Percentiles rank a stretch among this genome's conserved stretches.
Conservation (phyloP, 2,329 filamentous ascomycete species). For the Aureobasidium sp. region DNA sequence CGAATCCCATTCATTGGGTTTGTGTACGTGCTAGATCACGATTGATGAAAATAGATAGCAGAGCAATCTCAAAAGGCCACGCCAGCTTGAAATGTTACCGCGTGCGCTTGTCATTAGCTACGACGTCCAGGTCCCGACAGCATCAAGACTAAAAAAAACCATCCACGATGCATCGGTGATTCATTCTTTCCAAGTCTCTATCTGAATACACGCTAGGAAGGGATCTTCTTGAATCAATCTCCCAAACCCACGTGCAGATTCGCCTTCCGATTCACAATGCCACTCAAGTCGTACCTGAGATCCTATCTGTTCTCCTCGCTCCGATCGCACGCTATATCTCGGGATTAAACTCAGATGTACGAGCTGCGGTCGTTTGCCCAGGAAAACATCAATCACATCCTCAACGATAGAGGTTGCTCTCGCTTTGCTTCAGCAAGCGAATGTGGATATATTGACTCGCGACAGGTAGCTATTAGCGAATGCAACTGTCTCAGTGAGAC, state of each 20-base stretch:
- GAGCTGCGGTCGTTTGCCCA: not conserved
- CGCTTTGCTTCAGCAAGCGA: slow-evolving; percentile 6
- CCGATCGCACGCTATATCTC: not conserved
- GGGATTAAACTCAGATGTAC: not conserved
- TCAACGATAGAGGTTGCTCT: not conserved
- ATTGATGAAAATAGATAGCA: not conserved
- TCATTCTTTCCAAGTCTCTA: not conserved
- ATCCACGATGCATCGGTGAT: slow-evolving; percentile 13
- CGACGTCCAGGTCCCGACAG: not conserved
- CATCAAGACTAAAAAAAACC: not conserved
- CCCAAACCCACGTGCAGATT: slow-evolving; percentile 1
- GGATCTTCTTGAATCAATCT: slow-evolving; percentile 3
- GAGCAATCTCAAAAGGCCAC: not conserved
- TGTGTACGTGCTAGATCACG: not conserved
- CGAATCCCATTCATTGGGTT: not conserved
- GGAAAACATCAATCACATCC: not conserved
- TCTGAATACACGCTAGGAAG: not conserved
- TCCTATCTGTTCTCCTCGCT: not conserved
- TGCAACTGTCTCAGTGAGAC: not conserved
- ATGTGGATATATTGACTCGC: not conserved
- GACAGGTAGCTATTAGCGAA: not conserved
- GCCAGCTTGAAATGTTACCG: not conserved
- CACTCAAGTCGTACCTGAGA: not conserved
- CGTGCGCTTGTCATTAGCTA: not conserved
- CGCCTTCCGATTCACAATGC: not conserved